Evolutionary conservation across 495 filamentous ascomycete genomes (phyloP).

Genomic region (Neurospora sp.): DNA sequence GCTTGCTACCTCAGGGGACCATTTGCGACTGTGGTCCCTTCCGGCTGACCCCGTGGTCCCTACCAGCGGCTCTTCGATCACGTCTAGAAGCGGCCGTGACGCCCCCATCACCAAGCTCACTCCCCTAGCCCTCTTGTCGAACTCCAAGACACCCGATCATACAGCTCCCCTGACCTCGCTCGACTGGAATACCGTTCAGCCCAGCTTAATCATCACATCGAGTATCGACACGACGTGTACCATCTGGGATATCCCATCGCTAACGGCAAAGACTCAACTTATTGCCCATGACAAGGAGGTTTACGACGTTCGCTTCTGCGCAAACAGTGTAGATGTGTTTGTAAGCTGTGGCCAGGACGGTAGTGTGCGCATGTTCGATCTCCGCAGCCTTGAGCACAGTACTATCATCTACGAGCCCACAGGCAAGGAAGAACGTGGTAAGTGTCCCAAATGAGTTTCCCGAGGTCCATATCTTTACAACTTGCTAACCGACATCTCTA

Average conservation of each 20-base stretch:
- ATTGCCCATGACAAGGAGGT: constrained; percentile 99
- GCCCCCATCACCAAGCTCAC: constrained; percentile 74
- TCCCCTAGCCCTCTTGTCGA: constrained; percentile 85
- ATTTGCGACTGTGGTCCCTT: constrained; percentile 90
- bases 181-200: constrained; percentile 95
- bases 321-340: constrained; percentile 92
- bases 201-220: constrained; percentile 93
- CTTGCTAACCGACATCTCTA: constrained; percentile 15
- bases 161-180: constrained; percentile 92
- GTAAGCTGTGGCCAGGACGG: constrained; percentile 96
- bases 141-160: constrained; percentile 96
- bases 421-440: constrained; percentile 78
- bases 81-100: constrained; percentile 52
- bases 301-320: constrained; percentile 95
- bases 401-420: constrained; percentile 99
- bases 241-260: constrained; percentile 98
- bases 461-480: background rate
- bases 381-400: constrained; percentile 91
- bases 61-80: constrained; percentile 63
- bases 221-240: constrained; percentile 99
- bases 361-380: constrained; percentile 97
- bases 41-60: constrained; percentile 41
- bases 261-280: constrained; percentile 95
- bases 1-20: constrained; percentile 91
- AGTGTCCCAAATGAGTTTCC: constrained; percentile 3